phyloP scores from a whole-genome alignment of 1,284 basidiomycete genomes.

The Naganishia albida region DNA sequence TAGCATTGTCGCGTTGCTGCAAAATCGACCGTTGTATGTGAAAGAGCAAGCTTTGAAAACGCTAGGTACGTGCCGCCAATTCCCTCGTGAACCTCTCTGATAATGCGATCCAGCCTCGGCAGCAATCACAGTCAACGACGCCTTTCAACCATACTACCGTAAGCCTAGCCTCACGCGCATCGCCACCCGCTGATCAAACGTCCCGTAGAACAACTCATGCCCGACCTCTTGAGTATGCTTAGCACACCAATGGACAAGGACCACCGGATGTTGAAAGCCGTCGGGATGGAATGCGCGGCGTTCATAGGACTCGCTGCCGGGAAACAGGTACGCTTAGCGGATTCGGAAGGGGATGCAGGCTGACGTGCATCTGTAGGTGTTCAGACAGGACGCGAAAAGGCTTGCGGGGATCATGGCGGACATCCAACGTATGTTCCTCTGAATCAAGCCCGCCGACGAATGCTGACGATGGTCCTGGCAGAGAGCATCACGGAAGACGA shows the following conservation, averaged over 20 bases:
- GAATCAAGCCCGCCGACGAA: no score
- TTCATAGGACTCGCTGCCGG: constrained; percentile 30
- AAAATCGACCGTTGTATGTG: constrained; percentile 24
- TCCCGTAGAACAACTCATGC: constrained; percentile 27
- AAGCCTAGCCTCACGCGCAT: neutral
- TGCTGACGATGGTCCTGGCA: neutral
- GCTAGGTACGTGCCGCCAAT: neutral
- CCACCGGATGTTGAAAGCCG: constrained; percentile 25
- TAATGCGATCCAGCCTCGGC: neutral
- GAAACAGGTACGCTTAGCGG: constrained; percentile 16
- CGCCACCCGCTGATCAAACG: no score
- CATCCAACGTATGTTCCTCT: constrained; percentile 14
- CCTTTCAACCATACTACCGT: constrained; percentile 20
- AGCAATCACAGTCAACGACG: constrained; percentile 15
- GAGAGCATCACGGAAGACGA: constrained; percentile 31
- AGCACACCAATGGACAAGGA: constrained; percentile 21
- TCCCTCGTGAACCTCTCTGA: neutral
- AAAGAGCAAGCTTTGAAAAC: constrained; percentile 25
- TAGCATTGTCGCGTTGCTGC: constrained; percentile 11
- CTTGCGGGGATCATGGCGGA: constrained; percentile 24
- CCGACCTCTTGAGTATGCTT: constrained; percentile 19
- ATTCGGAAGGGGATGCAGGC: neutral
- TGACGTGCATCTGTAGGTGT: constrained; percentile 6
- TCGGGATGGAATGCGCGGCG: constrained; percentile 29
- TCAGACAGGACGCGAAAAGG: constrained; percentile 19